phyloP scores from a whole-genome alignment of 345 rosid species.

The Brassica rapa region DNA sequence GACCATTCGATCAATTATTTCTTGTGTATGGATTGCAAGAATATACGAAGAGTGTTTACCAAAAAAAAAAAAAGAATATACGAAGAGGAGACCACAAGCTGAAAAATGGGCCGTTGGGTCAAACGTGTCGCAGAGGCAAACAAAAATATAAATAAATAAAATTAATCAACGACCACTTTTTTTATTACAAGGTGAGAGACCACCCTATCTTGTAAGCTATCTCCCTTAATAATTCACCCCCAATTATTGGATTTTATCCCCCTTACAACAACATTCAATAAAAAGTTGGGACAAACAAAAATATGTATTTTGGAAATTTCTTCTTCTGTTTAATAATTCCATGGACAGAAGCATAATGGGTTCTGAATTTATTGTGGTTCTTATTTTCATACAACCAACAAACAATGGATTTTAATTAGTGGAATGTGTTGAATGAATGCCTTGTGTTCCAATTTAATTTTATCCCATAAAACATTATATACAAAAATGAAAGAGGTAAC shows the following conservation, averaged over 20 bases:
- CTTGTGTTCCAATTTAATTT: not conserved
- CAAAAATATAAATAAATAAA: not conserved
- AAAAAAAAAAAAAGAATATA: too few relatives aligned
- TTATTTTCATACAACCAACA: not conserved
- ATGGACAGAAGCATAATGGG: too few relatives aligned
- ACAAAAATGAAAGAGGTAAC: too few relatives aligned
- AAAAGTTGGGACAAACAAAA: not conserved
- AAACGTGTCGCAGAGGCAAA: slow-evolving; percentile 38
- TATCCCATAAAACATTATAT: too few relatives aligned
- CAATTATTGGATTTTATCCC: slow-evolving; percentile 31
- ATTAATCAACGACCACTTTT: slow-evolving; percentile 37
- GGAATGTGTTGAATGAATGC: not conserved
- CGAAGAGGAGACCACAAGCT: slow-evolving; percentile 24
- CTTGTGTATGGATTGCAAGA: not conserved
- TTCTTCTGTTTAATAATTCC: not conserved
- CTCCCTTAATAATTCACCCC: slow-evolving; percentile 34
- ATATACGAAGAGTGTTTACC: slow-evolving; percentile 11
- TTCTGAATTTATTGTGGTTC: too few relatives aligned
- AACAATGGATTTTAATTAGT: not conserved
- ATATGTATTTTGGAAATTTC: not conserved
- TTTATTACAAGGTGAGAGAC: slow-evolving; percentile 11
- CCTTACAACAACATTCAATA: slow-evolving; percentile 8
- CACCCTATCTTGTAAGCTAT: slow-evolving; percentile 30
- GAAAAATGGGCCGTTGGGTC: slow-evolving; percentile 34
- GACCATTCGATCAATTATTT: not conserved